Conservation (phyloP, 495 filamentous ascomycete species). For the Hypoxylon fragiforme region DNA sequence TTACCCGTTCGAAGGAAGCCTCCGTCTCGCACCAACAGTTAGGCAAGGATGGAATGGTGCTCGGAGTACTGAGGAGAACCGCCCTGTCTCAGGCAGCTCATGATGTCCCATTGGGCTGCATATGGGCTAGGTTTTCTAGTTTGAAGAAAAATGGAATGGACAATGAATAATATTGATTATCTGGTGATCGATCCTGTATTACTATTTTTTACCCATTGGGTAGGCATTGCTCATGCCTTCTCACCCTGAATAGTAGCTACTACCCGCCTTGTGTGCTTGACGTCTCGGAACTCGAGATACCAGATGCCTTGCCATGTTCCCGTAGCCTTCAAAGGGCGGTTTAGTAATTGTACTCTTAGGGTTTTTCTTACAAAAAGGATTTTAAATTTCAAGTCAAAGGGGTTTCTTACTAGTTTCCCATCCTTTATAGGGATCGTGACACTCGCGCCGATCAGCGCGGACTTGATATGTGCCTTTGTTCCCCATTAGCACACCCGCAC, state of each 20-base stretch:
- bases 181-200: too few species aligned
- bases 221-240: conserved; percentile 61
- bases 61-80: too few species aligned
- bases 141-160: too few species aligned
- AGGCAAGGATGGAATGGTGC: too few species aligned
- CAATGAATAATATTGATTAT: too few species aligned
- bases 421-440: conserved; percentile 88
- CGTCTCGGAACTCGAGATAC: conserved; percentile 87
- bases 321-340: conserved; percentile 38
- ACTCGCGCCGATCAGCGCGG: conserved; percentile 81
- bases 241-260: conserved; percentile 96
- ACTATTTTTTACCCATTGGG: too few species aligned
- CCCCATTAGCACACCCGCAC: conserved; percentile 27
- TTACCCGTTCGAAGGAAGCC: too few species aligned
- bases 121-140: too few species aligned
- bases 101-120: too few species aligned
- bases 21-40: too few species aligned
- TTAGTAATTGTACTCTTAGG: conserved; percentile 2
- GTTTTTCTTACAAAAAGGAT: not conserved
- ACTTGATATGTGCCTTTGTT: conserved; percentile 80
- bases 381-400: too few species aligned
- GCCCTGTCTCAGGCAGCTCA: too few species aligned
- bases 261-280: conserved; percentile 74
- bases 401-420: conserved; percentile 68
- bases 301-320: conserved; percentile 83